A percentile compares a stretch with the other conserved stretches of the same genome.
Evolutionary conservation across 129 eudicot species (phyloP).

Genomic region (Rutidosis leptorrhynchoides): DNA sequence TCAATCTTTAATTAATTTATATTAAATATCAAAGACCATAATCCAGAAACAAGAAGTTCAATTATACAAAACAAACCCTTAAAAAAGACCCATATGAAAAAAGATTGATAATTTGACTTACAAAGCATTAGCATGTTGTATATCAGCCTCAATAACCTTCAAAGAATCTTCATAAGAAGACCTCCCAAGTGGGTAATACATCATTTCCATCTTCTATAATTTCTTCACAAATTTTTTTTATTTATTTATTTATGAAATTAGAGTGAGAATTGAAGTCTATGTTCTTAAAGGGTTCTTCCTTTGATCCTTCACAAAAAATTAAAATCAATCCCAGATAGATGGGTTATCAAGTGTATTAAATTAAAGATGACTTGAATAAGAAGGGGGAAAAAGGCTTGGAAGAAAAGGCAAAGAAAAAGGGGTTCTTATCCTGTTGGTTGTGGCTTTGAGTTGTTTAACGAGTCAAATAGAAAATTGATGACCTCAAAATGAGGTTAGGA

Average conservation of each 20-base stretch:
- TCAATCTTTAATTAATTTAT: slow-evolving; percentile 13
- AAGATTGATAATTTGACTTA: slow-evolving; percentile 32
- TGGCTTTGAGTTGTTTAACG: slow-evolving; percentile 29
- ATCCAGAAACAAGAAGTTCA: neutral
- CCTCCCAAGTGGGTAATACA: slow-evolving; percentile 74
- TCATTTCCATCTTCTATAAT: slow-evolving; percentile 58
- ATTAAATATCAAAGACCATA: slow-evolving; percentile 14
- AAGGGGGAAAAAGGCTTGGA: slow-evolving; percentile 10
- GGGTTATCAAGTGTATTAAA: slow-evolving; percentile 8
- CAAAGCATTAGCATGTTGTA: slow-evolving; percentile 92
- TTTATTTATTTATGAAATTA: neutral
- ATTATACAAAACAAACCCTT: slow-evolving; percentile 1
- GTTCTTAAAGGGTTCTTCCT: slow-evolving; percentile 7
- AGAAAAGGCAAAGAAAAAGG: slow-evolving; percentile 32
- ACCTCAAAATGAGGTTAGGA: slow-evolving; percentile 31
- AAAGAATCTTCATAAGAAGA: slow-evolving; percentile 75
- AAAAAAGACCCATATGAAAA: slow-evolving; percentile 12
- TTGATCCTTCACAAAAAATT: slow-evolving; percentile 13
- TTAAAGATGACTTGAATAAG: slow-evolving; percentile 19
- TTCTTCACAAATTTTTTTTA: neutral
- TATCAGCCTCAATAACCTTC: slow-evolving; percentile 80
- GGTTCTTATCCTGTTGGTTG: slow-evolving; percentile 34
- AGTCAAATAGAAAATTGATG: slow-evolving; percentile 23
- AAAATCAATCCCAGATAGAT: slow-evolving; percentile 10
- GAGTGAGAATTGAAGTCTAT: slow-evolving; percentile 12